Conservation (phyloP, 352 stramenopile genomes). For the Peronosclerospora sorghi region DNA sequence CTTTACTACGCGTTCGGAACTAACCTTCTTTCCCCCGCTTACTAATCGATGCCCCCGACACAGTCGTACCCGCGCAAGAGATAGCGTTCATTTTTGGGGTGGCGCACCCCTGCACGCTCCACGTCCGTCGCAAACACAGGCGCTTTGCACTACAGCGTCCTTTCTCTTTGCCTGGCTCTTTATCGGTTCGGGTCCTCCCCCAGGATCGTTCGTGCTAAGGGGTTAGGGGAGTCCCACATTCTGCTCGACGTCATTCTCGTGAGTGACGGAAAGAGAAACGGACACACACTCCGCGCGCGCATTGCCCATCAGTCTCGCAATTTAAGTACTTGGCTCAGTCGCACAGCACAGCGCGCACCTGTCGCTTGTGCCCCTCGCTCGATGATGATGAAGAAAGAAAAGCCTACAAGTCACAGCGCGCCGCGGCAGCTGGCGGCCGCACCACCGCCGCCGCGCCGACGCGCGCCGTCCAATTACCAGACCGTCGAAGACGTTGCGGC, state of each 20-base stretch:
- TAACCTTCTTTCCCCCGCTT: too few relatives aligned
- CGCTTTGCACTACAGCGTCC: too few relatives aligned
- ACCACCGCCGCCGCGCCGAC: neutral
- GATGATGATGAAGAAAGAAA: slow-evolving; percentile 16
- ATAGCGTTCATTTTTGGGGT: too few relatives aligned
- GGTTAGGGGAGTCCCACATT: too few relatives aligned
- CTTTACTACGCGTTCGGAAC: too few relatives aligned
- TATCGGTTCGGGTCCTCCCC: too few relatives aligned
- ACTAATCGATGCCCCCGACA: too few relatives aligned
- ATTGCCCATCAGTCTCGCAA: neutral
- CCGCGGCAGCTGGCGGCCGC: neutral
- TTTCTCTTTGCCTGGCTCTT: too few relatives aligned
- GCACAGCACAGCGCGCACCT: neutral
- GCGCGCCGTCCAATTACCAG: slow-evolving; percentile 59
- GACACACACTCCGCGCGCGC: slow-evolving; percentile 16
- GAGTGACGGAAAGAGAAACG: slow-evolving; percentile 25
- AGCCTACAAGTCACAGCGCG: neutral
- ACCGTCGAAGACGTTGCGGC: slow-evolving; percentile 51
- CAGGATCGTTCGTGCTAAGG: too few relatives aligned
- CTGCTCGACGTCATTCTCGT: slow-evolving; percentile 20
- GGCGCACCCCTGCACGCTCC: too few relatives aligned
- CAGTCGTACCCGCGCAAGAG: too few relatives aligned
- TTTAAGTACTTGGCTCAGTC: neutral
- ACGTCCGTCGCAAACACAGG: too few relatives aligned
- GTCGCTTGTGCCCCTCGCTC: neutral